Evolutionary conservation across 1,284 basidiomycete species (phyloP).

Genomic region (Rhodotorula sp.): DNA sequence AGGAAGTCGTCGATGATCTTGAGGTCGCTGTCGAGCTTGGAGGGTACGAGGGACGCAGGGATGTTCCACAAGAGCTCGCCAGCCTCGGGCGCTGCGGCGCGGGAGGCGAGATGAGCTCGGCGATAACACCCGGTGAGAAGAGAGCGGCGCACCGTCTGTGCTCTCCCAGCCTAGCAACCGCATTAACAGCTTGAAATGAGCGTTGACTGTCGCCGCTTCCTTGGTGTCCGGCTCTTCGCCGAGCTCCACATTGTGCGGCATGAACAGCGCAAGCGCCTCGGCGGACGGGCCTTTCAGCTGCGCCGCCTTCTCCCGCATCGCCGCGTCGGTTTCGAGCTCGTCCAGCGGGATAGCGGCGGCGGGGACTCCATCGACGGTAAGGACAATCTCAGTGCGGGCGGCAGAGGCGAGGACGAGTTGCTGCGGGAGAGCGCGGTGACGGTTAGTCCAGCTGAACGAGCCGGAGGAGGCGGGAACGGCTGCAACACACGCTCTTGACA

Average conservation of each 20-base stretch:
- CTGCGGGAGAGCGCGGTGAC: constrained; percentile 52
- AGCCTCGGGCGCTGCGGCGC: constrained; percentile 5
- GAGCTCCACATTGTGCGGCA: constrained; percentile 22
- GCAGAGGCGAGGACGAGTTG: constrained; percentile 67
- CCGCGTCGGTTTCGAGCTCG: constrained; percentile 57
- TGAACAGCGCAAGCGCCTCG: constrained; percentile 70
- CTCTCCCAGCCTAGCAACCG: constrained; percentile 65
- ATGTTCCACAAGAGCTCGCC: constrained; percentile 63
- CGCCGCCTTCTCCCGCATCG: constrained; percentile 45
- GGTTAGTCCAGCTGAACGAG: not conserved
- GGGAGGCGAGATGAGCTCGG: too few relatives aligned
- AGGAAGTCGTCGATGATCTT: constrained; percentile 76
- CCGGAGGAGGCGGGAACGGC: not conserved
- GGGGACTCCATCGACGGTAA: constrained; percentile 62
- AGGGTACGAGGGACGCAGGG: constrained; percentile 65
- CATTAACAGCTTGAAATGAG: constrained; percentile 78
- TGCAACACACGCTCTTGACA: constrained; percentile 68
- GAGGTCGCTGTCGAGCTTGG: constrained; percentile 64
- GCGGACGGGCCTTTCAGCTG: constrained; percentile 60
- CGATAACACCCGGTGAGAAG: too few relatives aligned
- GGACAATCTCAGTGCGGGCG: constrained; percentile 68
- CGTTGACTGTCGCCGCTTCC: constrained; percentile 72
- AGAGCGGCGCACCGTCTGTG: constrained; percentile 60
- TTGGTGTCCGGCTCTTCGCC: constrained; percentile 67
- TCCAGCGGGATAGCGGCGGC: constrained; percentile 52